Evolutionary conservation across 2,329 filamentous ascomycete species (phyloP), one percentile per base, ranked within the genome.

Genomic region (Fusarium gaditjirri): DNA sequence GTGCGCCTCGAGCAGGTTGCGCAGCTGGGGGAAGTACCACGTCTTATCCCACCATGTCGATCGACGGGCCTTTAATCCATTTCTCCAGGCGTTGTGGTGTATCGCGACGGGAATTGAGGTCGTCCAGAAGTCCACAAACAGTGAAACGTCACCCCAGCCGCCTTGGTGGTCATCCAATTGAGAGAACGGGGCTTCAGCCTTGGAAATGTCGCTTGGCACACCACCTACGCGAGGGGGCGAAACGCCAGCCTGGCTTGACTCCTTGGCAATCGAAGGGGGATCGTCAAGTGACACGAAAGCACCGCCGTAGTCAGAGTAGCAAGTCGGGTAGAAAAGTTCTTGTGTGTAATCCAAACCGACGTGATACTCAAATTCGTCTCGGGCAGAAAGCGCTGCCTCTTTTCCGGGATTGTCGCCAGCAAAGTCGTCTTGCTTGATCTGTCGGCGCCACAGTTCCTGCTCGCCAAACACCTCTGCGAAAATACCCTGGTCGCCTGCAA

Each of bases 381-480:
- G 55, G 1, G 68, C 58, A 7, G 63, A 68, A 21, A 61, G 27
- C 3, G 71, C 71, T 7, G 61, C 67, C n/a, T 71, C 49, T 35
- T 69, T 73, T 23, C 65, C 65, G 0, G 57, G 67, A n/a, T 73
- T 73, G 29, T 74, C 56, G 29, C 42, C 43, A 2, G 57, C 56
- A 23, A 71, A 65, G 33, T 63, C 65, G 3, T 71, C 61, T 16
- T 59, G 44, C 25, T 68, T 61, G 11, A 73, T 46, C 12, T 73
- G 66, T 9, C 43, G 63, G 7, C 74, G 74, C 75, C 75, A 77
- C 12, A 71, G 53, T 35, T 77, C 72, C 49, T 77, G 75, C 46
- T 79, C 78, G 5, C 77, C 78, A 49, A 79, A 78, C 0, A 81
- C 70, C 50, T 80, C 75, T n/a, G 74, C 78, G 27, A 80, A 76